phyloP scores from a whole-genome alignment of 2,329 filamentous ascomycete species.

The Trichoderma semiorbis region DNA sequence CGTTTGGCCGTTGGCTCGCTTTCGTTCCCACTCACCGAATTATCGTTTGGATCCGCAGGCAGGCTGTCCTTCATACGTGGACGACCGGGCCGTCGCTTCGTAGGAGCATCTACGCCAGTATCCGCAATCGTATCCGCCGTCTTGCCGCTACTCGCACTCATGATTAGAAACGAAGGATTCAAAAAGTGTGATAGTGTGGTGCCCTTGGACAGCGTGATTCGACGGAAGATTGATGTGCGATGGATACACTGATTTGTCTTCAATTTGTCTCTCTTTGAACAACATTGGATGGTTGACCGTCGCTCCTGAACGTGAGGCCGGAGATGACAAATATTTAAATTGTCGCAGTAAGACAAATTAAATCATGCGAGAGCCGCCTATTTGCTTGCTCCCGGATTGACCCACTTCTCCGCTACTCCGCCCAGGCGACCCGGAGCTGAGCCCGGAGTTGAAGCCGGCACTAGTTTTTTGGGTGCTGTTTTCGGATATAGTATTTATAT shows the following conservation, averaged over 20 bases:
- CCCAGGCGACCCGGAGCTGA: neutral
- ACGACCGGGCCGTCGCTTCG: slow-evolving; percentile 11
- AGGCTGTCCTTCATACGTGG: slow-evolving; percentile 15
- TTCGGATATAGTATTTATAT: neutral
- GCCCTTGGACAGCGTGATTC: neutral
- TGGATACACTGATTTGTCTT: neutral
- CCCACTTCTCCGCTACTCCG: slow-evolving; percentile 5
- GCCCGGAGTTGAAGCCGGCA: neutral
- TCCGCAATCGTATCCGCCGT: neutral
- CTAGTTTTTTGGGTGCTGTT: neutral
- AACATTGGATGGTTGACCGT: neutral
- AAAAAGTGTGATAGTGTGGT: neutral
- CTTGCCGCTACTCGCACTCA: neutral
- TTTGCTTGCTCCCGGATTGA: neutral
- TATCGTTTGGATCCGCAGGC: slow-evolving; percentile 7
- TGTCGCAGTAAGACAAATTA: slow-evolving; percentile 11
- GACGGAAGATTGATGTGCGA: neutral
- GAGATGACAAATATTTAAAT: slow-evolving; percentile 10
- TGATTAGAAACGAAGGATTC: neutral
- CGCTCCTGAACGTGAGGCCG: neutral
- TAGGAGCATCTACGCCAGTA: neutral
- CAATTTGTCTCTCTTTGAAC: neutral
- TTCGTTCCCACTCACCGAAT: neutral
- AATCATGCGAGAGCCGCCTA: neutral
- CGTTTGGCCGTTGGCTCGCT: neutral